These are phyloP conservation scores for Mitragyna speciosa DNA, from an alignment of 257 asterid species.

Conservation along the genomic window DNA sequence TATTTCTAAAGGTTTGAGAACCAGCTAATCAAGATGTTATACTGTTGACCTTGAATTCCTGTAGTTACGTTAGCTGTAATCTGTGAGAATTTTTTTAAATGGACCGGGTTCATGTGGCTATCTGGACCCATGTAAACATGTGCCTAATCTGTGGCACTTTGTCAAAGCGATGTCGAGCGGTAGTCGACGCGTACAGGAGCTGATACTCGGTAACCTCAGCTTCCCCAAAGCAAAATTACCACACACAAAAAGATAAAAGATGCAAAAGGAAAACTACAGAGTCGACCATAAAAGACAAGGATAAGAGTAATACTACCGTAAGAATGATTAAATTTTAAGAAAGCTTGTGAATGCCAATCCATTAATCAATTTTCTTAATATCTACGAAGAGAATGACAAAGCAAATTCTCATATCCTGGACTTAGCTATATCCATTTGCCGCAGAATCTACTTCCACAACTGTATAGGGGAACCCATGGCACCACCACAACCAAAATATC, in stretches of 20 bases:
- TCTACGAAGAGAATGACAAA: neutral
- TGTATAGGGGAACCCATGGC: neutral
- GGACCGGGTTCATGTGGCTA: no score
- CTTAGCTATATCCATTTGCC: neutral
- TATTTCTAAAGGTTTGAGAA: no score
- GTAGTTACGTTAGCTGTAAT: no score
- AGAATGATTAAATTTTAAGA: neutral
- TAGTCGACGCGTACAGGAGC: no score
- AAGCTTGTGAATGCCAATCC: neutral
- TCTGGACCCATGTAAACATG: no score
- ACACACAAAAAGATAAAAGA: neutral
- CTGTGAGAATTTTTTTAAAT: no score
- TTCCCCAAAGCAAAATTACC: no score
- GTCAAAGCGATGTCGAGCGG: no score
- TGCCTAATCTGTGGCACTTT: no score
- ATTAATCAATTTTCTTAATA: neutral
- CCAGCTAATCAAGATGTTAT: no score
- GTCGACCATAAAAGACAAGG: neutral
- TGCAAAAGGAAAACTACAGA: neutral
- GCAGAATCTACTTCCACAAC: slow-evolving; percentile 7
- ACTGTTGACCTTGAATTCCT: no score
- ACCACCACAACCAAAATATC: neutral
- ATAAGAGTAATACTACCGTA: neutral
- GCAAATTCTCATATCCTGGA: neutral
- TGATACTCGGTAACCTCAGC: no score